phyloP scores from a whole-genome alignment of 495 filamentous ascomycete genomes.

The Annulohypoxylon bovei region DNA sequence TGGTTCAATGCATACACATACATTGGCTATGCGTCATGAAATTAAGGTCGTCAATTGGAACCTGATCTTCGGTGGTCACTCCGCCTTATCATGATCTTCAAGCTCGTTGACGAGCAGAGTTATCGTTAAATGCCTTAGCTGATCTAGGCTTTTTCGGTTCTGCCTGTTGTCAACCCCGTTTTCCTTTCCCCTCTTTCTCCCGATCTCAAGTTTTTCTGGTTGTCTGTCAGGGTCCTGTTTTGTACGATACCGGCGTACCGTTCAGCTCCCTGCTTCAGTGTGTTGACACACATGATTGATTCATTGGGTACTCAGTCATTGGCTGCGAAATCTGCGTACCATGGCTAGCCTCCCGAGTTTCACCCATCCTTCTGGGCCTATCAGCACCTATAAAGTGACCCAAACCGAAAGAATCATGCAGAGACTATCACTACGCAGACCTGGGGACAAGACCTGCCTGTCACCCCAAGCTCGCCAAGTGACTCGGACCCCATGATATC shows the following conservation, averaged over 20 bases:
- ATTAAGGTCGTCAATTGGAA: constrained; percentile 22
- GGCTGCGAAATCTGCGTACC: constrained; percentile 20
- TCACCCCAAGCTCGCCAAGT: constrained; percentile 27
- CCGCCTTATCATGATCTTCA: constrained; percentile 24
- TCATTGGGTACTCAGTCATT: constrained; percentile 19
- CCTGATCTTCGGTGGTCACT: constrained; percentile 16
- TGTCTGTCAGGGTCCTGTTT: constrained; percentile 2
- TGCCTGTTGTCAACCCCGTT: constrained; percentile 1
- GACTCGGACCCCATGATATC: constrained; percentile 33
- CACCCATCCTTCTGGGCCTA: constrained; percentile 31
- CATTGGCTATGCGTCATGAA: constrained; percentile 16
- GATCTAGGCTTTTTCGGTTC: constrained; percentile 5
- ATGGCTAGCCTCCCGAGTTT: constrained; percentile 37
- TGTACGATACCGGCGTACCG: constrained; percentile 24
- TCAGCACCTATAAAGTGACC: constrained; percentile 25
- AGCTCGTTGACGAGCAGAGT: constrained; percentile 9
- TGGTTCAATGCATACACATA: constrained; percentile 24
- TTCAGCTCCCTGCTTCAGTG: constrained; percentile 20
- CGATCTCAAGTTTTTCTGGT: constrained; percentile 3
- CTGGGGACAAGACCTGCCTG: constrained; percentile 37
- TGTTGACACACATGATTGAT: constrained; percentile 32
- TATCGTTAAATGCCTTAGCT: constrained; percentile 3
- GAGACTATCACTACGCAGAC: constrained; percentile 33
- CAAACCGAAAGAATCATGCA: constrained; percentile 38
- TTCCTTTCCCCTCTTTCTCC: constrained; percentile 24